Conservation (phyloP, 176 grass and related monocot species). For the Juncus inflexus region DNA sequence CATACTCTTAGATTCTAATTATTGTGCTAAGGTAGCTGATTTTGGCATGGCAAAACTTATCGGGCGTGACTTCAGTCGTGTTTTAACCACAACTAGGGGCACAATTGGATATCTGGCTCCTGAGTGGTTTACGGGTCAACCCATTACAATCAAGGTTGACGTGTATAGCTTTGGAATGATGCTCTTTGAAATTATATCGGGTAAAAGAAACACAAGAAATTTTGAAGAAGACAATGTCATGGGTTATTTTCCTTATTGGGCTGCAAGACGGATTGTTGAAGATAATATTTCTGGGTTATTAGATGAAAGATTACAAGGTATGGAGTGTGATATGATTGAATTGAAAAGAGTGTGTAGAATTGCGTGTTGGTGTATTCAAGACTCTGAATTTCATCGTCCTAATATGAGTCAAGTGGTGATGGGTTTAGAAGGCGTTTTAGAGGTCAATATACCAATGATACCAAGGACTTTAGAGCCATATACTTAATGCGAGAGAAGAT, state of each 20-base stretch:
- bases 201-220: too few species aligned
- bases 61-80: slow-evolving; percentile 30
- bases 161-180: too few species aligned
- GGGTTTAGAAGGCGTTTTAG: slow-evolving; percentile 28
- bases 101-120: too few species aligned
- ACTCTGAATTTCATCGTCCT: slow-evolving; percentile 30
- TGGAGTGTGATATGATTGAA: too few species aligned
- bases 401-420: slow-evolving; percentile 40
- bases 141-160: too few species aligned
- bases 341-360: too few species aligned
- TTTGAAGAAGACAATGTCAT: too few species aligned
- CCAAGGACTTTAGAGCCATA: slow-evolving; percentile 20
- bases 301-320: too few species aligned
- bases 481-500: not conserved
- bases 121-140: too few species aligned
- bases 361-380: slow-evolving; percentile 47
- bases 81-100: slow-evolving; percentile 27
- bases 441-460: slow-evolving; percentile 28
- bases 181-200: not conserved
- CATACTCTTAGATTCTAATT: slow-evolving; percentile 26
- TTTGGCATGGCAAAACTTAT: slow-evolving; percentile 48
- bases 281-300: too few species aligned
- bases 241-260: too few species aligned
- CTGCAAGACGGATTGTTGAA: too few species aligned
- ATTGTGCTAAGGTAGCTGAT: slow-evolving; percentile 31